phyloP scores from a whole-genome alignment of 2,329 filamentous ascomycete genomes.

The Sporothrix schenckii region DNA sequence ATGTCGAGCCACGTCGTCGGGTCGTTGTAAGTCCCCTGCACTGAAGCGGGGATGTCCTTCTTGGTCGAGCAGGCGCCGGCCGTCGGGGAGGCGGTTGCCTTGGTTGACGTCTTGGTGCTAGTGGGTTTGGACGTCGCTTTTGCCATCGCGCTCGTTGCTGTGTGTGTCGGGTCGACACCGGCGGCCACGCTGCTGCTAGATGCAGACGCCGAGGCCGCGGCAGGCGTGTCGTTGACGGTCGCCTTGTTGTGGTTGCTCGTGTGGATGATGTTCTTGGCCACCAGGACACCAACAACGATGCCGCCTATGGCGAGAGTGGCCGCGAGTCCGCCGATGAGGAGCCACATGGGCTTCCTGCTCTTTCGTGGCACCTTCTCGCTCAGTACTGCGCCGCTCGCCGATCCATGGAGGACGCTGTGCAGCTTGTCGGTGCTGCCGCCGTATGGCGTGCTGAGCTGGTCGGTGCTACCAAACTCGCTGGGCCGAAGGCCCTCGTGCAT shows the following conservation, averaged over 20 bases:
- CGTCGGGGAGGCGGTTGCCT: not conserved
- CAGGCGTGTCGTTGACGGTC: not conserved
- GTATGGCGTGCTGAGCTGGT: conserved; percentile 15
- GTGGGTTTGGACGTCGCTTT: not conserved
- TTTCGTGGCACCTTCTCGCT: not conserved
- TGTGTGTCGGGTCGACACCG: not conserved
- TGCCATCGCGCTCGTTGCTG: not conserved
- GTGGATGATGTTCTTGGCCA: conserved; percentile 27
- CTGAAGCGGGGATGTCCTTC: conserved; percentile 13
- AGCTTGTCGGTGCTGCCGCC: conserved; percentile 27
- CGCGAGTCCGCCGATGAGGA: conserved; percentile 9
- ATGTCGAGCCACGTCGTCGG: conserved; percentile 74
- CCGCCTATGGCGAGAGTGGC: conserved; percentile 13
- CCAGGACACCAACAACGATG: conserved; percentile 25
- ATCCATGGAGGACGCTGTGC: not conserved
- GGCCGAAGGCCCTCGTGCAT: not conserved
- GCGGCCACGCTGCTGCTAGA: not conserved
- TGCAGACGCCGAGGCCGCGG: not conserved
- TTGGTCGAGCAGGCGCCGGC: conserved; percentile 16
- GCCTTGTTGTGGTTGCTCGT: conserved; percentile 1
- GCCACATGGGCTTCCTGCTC: conserved; percentile 21
- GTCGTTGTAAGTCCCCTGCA: conserved; percentile 27
- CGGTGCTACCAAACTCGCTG: conserved; percentile 25
- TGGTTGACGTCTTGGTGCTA: not conserved
- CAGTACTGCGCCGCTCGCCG: not conserved